Evolutionary conservation across 805 yeast genomes (phyloP).

Genomic region (Candida sonorensis): DNA sequence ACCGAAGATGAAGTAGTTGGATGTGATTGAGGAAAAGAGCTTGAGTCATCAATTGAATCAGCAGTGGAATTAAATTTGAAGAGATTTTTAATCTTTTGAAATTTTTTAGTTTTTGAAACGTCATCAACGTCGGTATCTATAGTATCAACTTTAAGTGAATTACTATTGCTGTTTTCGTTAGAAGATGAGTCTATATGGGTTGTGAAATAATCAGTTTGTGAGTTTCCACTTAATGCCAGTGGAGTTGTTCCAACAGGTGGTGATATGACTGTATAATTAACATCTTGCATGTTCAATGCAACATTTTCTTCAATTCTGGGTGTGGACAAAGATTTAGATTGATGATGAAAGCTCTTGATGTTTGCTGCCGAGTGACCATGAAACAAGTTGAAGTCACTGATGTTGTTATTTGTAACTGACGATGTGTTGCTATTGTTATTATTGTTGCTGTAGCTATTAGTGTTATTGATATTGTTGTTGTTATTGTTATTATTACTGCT

Average conservation of each 20-base stretch:
- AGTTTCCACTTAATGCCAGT: neutral
- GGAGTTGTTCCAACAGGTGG: no score
- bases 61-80: slow-evolving; percentile 20
- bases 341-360: slow-evolving; percentile 5
- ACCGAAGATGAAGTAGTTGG: no score
- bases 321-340: slow-evolving; percentile 8
- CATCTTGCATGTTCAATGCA: slow-evolving; percentile 5
- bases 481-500: no score
- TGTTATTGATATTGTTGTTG: neutral
- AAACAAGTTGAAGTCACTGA: no score
- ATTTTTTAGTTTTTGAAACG: slow-evolving; percentile 13
- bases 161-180: slow-evolving; percentile 1
- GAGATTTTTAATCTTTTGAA: slow-evolving; percentile 22
- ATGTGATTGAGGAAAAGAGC: no score
- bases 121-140: slow-evolving; percentile 13
- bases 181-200: no score
- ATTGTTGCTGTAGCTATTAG: no score
- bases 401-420: no score
- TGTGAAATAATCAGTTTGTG: neutral
- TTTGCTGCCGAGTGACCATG: neutral
- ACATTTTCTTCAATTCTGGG: slow-evolving; percentile 17
- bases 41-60: slow-evolving; percentile 4
- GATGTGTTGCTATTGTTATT: slow-evolving; percentile 1
- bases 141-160: slow-evolving; percentile 1
- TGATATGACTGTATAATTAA: no score